Base-by-base conservation (phyloP, 345 rosid species). In the Iberis pinnata region DNA sequence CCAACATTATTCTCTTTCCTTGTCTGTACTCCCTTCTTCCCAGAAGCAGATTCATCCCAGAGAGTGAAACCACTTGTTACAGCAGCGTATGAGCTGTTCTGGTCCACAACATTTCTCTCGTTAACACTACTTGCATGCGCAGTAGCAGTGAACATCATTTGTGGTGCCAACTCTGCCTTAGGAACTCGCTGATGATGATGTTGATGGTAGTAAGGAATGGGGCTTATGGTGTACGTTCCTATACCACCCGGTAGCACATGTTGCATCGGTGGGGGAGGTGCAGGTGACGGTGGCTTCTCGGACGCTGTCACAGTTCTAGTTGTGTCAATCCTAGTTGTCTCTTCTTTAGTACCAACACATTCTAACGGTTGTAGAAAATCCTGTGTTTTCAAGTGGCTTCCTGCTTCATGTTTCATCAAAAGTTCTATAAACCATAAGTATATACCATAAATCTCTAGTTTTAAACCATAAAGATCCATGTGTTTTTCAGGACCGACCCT, bases 211-310 rank as follows among this genome's bases (percentile, higher is more conserved):
- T 69, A 75, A 4, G 96, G 81, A 42, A 77, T 58, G 31, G 83
- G 95, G 61, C 89, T 84, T 26, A 87, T 81, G 14, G 77, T 88
- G 71, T 85, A 85, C 20, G 98, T 83, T 51, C 95, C 98, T 20
- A 88, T 84, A 47, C 98, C 98, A 55, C 96, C 98, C 2, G 95
- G 93, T 14, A 88, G 98, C 26, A 76, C 56, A 52, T 80, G 88
- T 46, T 80, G 55, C 65, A 58, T 14, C 25, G 53, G 70, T 31
- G 76, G 74, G 2, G 80, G 83, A 2, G 77, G 82, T 8, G 79
- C 79, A 10, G 81, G 73, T 0, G 78, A 80, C 1, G 77, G 82
- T 2, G 83, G 84, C 73, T 79, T 82, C 53, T 82, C 89, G 8
- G 67, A 46, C 0, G 73, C 58, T 14, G 73, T 25, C 40, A 56